Evolutionary conservation across 495 filamentous ascomycete species (phyloP), one percentile per base, ranked within the genome.

Genomic region (Podospora pseudopauciseta): DNA sequence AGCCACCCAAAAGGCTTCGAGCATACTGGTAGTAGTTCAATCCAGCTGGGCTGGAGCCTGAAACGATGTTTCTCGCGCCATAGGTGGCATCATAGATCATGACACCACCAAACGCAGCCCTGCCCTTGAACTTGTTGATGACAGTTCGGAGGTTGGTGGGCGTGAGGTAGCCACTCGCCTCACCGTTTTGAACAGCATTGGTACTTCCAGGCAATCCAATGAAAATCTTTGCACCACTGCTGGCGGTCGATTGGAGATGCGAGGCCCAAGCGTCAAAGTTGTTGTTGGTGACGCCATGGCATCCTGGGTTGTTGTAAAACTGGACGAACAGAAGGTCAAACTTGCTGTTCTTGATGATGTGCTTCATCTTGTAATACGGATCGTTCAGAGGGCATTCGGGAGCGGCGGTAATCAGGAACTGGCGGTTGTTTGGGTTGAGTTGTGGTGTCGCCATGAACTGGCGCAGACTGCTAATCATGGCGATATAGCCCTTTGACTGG

Each of bases 261-360:
- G 72, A 72, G 63, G 86, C 88, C 89, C 89, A 91, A 27, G 75
- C 79, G 34, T 84, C 75, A 72, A 89, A 90, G 78, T 91, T 90
- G 78, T 87, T 67, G 78, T 87, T 67, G 18, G 72, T 67, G 16
- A 76, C 72, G n/a, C 80, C 83, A 13, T 85, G 76, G 67, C 88
- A 88, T 68, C 79, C 82, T 7, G 74, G 82, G 81, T 91, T 90
- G 84, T 92, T 89, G 81, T 91, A 91, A 80, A 90, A 91, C 75
- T 91, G 89, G 20, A 90, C 81, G 75, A 85, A 91, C n/a, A 91
- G 78, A 28, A 84, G 85, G 70, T 91, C 89, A 63, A 90, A 86
- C 4, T 72, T 64, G 15, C 82, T 78, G 2, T 79, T 75, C 61
- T 85, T 72, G 65, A 91, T 84, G 68, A 88, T 83, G 4, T 79